Base-by-base conservation (phyloP, 371 early-diverging fungal genomes). In the Rhizomucor pusillus region DNA sequence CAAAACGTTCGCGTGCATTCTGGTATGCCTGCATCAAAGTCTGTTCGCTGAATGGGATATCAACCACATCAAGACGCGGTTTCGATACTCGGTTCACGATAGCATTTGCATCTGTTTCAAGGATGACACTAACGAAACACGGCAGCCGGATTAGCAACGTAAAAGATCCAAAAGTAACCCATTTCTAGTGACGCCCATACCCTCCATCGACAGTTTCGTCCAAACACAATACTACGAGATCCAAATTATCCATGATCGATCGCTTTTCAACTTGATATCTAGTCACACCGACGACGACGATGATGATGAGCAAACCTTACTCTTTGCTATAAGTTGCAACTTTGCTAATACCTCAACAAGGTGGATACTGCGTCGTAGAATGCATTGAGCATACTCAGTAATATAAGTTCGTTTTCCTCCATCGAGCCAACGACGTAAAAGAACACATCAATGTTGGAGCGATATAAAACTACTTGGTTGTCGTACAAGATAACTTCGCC, bases 161-260 rank as follows among this genome's bases (percentile, higher is more conserved):
- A n/a, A n/a, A n/a, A n/a, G n/a, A n/a, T n/a, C n/a, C n/a, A n/a
- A n/a, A n/a, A n/a, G n/a, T n/a, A n/a, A n/a, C n/a, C n/a, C n/a
- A n/a, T n/a, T n/a, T n/a, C n/a, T n/a, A n/a, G n/a, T n/a, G n/a
- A n/a, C n/a, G 43, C n/a, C 20, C 69, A 67, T 78, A 92, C 92
- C 98, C 98, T 59, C 92, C 93, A 70, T 98, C 98, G 22, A 98
- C 90, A 33, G 91, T 88, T 66, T 98, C 98, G 73, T 98, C 98
- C 53, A 98, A 67, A 11, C 92, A 92, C 35, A 98, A 82, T 29
- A 91, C 86, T 1, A 93, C 91, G 43, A 92, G 71, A 73, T 98
- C 98, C 52, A 92, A 76, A 73, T 92, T 89, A 69, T 96, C 96
- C 60, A 95, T 73, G 13, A 97, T 75, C 41, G 87, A 78, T 43